A percentile compares a stretch with the other conserved stretches of the same genome.
phyloP scores from a whole-genome alignment of 257 asterid genomes.

The Linaria vulgaris region DNA sequence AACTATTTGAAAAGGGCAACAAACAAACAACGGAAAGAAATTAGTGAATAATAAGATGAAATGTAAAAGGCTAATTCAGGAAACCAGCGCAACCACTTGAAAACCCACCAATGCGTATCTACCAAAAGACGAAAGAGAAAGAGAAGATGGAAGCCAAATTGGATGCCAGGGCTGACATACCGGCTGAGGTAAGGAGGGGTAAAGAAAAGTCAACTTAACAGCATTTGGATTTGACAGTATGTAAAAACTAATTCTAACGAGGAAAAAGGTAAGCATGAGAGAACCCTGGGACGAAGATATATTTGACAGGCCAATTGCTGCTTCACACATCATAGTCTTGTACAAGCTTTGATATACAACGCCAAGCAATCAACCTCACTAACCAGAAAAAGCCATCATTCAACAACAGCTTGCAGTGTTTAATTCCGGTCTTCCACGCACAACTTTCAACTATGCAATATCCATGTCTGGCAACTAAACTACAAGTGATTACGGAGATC shows the following conservation, averaged over 20 bases:
- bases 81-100: no score
- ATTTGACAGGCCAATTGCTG: constrained; percentile 5
- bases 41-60: neutral
- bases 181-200: neutral
- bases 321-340: constrained; percentile 13
- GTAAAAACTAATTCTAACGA: constrained; percentile 19
- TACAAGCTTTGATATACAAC: constrained; percentile 12
- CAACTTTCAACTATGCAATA: constrained; percentile 12
- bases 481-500: constrained; percentile 15
- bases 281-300: constrained; percentile 20
- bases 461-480: constrained; percentile 20
- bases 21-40: neutral
- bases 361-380: constrained; percentile 21
- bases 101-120: neutral
- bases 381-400: constrained; percentile 12
- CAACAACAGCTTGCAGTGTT: constrained; percentile 13
- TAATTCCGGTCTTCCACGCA: constrained; percentile 23
- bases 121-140: neutral
- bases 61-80: no score
- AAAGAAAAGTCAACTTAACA: constrained; percentile 1
- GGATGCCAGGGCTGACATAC: constrained; percentile 16
- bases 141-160: neutral
- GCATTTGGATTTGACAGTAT: constrained; percentile 31
- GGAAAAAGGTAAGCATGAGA: constrained; percentile 16
- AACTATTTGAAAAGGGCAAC: no score